Conservation (phyloP, 148 eudicot genomes). For the Nyssa sinensis region DNA sequence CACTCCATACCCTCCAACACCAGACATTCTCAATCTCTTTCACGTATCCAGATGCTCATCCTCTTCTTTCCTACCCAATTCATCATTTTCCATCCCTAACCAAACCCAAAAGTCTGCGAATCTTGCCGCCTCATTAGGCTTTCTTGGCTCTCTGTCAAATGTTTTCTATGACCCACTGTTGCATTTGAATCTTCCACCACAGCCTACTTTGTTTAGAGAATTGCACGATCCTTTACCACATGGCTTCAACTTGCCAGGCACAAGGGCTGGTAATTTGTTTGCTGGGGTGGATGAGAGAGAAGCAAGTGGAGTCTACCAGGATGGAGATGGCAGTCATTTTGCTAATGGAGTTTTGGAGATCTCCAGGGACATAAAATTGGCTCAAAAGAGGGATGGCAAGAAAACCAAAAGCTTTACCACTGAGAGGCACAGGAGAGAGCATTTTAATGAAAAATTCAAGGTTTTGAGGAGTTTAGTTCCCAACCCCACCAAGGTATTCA, state of each 20-base stretch:
- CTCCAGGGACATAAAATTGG: constrained; percentile 36
- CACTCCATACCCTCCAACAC: constrained; percentile 29
- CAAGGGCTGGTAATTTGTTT: constrained; percentile 41
- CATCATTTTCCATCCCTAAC: constrained; percentile 32
- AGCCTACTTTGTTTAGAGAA: constrained; percentile 54
- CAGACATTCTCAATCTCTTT: constrained; percentile 53
- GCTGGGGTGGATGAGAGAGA: constrained; percentile 50
- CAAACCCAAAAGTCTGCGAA: constrained; percentile 15
- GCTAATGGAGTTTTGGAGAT: constrained; percentile 57
- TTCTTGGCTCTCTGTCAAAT: constrained; percentile 20
- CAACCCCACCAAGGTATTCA: constrained; percentile 69
- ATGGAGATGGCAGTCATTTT: constrained; percentile 26
- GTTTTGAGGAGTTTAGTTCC: constrained; percentile 63
- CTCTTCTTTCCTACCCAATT: constrained; percentile 34
- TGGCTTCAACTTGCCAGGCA: constrained; percentile 29
- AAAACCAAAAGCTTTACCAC: constrained; percentile 62
- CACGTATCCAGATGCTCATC: constrained; percentile 42
- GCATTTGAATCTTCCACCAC: constrained; percentile 65
- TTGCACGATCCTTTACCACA: constrained; percentile 56
- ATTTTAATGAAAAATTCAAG: constrained; percentile 53
- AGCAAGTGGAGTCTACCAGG: constrained; percentile 32
- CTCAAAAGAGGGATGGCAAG: constrained; percentile 44
- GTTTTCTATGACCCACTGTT: constrained; percentile 50
- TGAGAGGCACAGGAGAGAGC: constrained; percentile 72
- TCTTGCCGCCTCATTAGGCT: constrained; percentile 22